Evolutionary conservation across 108 stramenopile genomes (phyloP), one percentile per base, ranked within the genome.

Genomic region (Conticribra guillardii): DNA sequence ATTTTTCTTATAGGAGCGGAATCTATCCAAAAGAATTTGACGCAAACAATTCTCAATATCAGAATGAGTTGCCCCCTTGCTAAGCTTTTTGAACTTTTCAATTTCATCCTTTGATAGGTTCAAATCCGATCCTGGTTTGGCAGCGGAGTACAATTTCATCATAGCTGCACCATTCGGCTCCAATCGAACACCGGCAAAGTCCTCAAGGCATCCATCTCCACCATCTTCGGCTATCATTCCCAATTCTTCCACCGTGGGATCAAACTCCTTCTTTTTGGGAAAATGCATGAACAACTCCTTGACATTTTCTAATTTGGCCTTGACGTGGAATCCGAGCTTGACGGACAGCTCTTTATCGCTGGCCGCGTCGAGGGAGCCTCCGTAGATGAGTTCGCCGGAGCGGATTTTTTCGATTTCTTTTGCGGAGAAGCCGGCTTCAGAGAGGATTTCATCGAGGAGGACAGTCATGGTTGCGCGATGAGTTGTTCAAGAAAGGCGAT

Each of bases 81-180:
- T 74, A 41, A 81, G 62, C 34, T 65, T 66, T 28, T 73, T 53
- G 60, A 86, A 86, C 46, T 32, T 49, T 2, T 53, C 73, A 31
- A 77, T 78, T 52, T 86, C 85, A 14, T 81, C 82, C 26, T 60
- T 65, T 3, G 85, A 81, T 22, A 86, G 65, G 54, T 86, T 86
- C 30, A 86, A 55, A 44, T 73, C 71, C 18, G 67, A 72, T 47
- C 79, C 74, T 2, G 76, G 51, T 30, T 64, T 41, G 2, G 76
- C 78, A 22, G 63, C 79, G 27, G 33, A 18, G 56, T 86, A 86
- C 2, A 66, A 37, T 21, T 83, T 81, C 31, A 62, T 71, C 76
- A 74, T 79, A 3, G 29, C 63, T 41, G 34, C 52, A 31, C 55
- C 68, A 45, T 82, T 82, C 8, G 74, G 54, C n/a, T 71, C 54